A percentile compares a stretch with the other conserved stretches of the same genome.
Evolutionary conservation across 1,284 basidiomycete species (phyloP).

Genomic region (Ganoderma lingzhi): DNA sequence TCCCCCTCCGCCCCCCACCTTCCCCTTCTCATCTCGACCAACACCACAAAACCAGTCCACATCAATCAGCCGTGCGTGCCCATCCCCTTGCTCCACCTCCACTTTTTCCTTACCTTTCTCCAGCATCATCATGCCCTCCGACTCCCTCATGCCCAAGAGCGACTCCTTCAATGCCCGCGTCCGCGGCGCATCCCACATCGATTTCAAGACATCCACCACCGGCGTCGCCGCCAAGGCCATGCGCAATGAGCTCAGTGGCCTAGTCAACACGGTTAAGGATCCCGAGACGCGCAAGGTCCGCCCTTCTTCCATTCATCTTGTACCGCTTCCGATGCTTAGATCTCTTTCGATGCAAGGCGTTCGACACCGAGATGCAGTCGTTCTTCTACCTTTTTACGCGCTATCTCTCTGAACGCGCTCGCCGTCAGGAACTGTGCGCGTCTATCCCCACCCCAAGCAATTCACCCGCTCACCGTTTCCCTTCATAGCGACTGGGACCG

Average conservation of each 20-base stretch:
- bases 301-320: slow-evolving; percentile 13
- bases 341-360: slow-evolving; percentile 67
- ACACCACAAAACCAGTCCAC: slow-evolving; percentile 67
- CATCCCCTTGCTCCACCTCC: slow-evolving; percentile 18
- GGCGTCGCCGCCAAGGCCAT: slow-evolving; percentile 98
- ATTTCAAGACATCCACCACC: slow-evolving; percentile 99
- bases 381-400: slow-evolving; percentile 99
- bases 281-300: slow-evolving; percentile 84
- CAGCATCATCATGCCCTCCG: slow-evolving; percentile 52
- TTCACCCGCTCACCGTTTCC: slow-evolving; percentile 5
- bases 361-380: slow-evolving; percentile 98
- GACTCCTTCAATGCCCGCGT: slow-evolving; percentile 72
- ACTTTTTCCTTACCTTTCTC: slow-evolving; percentile 30
- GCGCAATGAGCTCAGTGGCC: slow-evolving; percentile 97
- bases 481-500: slow-evolving; percentile 91
- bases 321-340: slow-evolving; percentile 25
- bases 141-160: slow-evolving; percentile 64
- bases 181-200: slow-evolving; percentile 74
- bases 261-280: slow-evolving; percentile 88
- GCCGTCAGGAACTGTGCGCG: slow-evolving; percentile 92
- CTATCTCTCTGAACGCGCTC: slow-evolving; percentile 94
- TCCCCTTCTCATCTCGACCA: slow-evolving; percentile 70
- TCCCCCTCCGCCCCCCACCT: slow-evolving; percentile 58
- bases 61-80: slow-evolving; percentile 52
- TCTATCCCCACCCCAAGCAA: slow-evolving; percentile 21